Evolutionary conservation across 805 yeast species (phyloP), one percentile per base, ranked within the genome.

Genomic region (Teunomyces tritomae): DNA sequence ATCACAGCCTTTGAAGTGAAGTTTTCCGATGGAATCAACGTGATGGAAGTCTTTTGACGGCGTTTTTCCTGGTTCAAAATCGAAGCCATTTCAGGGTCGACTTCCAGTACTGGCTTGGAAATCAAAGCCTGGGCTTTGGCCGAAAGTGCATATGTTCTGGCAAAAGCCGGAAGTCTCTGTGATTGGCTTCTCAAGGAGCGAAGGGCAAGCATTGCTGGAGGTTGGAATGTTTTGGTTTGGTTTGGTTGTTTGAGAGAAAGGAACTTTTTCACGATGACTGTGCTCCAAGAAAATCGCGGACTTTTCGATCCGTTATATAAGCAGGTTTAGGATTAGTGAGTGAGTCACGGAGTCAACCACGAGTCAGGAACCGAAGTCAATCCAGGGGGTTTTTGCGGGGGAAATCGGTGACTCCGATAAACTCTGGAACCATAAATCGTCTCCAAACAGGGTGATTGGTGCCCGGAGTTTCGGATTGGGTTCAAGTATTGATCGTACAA

Each of bases 1-100:
- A 92, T 87, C 41, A 94, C 99, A 36, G 98, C 87, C 58, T 87
- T 87, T 47, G 97, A 87, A 48, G 99, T 94, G 78, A 92, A 91
- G 74, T 94, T 94, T 77, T 94, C 99, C 47, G 96, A 88, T 28
- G 99, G 96, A 69, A 94, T 94, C 68, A 94, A 80, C 41, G 89
- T 92, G 59, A 94, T 86, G 39, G 97, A 91, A 71, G 88, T 90
- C 70, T 83, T 85, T 78, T 94, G 99, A 78, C 99, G 89, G 57
- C 77, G 77, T 65, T 85, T 85, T 74, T 94, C 99, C 67, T 84
- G 86, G 60, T 77, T 72, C 62, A 87, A 79, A 68, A 87, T 85
- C 36, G 74, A 74, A 47, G 83, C 85, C 67, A 87, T 86, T 65
- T 85, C 91, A 39, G 94, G 94, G 68, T 87, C 95, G 53, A 84